Percentiles rank a stretch among this genome's conserved stretches.
Evolutionary conservation across 106 monocot genomes (phyloP).

Genomic region (Dioscorea dumetorum): DNA sequence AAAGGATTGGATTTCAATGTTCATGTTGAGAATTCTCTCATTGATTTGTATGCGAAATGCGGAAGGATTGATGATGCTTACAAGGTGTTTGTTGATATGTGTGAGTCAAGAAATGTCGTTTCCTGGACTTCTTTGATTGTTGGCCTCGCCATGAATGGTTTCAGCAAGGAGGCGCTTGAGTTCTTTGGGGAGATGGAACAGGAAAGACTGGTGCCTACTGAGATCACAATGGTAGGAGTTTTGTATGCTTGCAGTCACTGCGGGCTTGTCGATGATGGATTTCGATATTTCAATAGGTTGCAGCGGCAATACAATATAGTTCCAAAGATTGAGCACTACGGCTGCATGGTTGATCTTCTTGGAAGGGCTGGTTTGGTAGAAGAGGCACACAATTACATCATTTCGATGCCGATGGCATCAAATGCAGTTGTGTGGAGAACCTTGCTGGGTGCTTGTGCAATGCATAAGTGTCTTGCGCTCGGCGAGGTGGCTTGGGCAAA

Average conservation of each 20-base stretch:
- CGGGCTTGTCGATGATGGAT: constrained; percentile 65
- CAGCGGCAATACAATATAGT: constrained; percentile 28
- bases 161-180: constrained; percentile 46
- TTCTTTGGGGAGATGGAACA: constrained; percentile 55
- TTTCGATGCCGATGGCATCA: constrained; percentile 54
- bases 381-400: constrained; percentile 49
- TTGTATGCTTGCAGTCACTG: constrained; percentile 87
- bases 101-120: constrained; percentile 21
- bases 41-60: constrained; percentile 78
- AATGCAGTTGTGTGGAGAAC: constrained; percentile 83
- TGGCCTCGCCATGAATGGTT: constrained; percentile 57
- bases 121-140: constrained; percentile 62
- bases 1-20: constrained; percentile 28
- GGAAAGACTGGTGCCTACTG: constrained; percentile 46
- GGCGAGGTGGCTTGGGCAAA: constrained; percentile 49
- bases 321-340: constrained; percentile 78
- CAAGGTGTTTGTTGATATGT: constrained; percentile 76
- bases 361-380: constrained; percentile 67
- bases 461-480: constrained; percentile 52
- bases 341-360: constrained; percentile 86
- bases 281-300: constrained; percentile 58
- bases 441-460: constrained; percentile 64
- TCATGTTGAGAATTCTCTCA: constrained; percentile 68
- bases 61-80: constrained; percentile 36
- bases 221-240: constrained; percentile 77